Conservation (phyloP, 2,329 filamentous ascomycete genomes). For the Ramularia endophylla region DNA sequence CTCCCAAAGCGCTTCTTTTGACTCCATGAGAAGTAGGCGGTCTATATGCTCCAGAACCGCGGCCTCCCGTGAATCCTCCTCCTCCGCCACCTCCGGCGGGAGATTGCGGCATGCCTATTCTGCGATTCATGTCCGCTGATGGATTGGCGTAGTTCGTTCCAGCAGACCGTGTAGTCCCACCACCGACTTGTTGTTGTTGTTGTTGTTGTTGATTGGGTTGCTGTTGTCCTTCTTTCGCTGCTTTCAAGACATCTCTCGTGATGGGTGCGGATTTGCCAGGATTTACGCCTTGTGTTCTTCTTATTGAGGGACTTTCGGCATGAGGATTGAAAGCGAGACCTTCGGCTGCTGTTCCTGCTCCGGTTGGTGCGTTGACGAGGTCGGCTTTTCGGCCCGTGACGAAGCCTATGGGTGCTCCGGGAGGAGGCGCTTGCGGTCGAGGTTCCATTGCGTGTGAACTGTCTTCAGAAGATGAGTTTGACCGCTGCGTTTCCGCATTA, state of each 20-base stretch:
- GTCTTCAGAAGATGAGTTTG: not conserved
- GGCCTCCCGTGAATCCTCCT: constrained; percentile 1
- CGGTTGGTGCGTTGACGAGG: constrained; percentile 31
- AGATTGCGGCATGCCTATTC: constrained; percentile 44
- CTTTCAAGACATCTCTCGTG: constrained; percentile 36
- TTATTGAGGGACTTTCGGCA: constrained; percentile 64
- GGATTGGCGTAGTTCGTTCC: constrained; percentile 45
- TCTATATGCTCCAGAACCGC: constrained; percentile 37
- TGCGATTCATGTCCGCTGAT: constrained; percentile 40
- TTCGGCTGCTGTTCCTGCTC: constrained; percentile 27
- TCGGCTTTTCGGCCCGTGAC: constrained; percentile 42
- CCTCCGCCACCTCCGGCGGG: not conserved
- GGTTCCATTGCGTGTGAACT: constrained; percentile 12
- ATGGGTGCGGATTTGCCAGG: constrained; percentile 72
- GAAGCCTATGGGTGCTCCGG: constrained; percentile 38
- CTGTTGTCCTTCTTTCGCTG: constrained; percentile 5
- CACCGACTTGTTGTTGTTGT: constrained; percentile 7
- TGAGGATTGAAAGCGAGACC: constrained; percentile 43
- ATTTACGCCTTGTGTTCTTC: constrained; percentile 82
- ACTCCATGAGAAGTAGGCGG: constrained; percentile 32
- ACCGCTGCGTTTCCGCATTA: constrained; percentile 4
- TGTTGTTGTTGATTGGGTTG: constrained; percentile 6
- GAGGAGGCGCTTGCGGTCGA: constrained; percentile 15
- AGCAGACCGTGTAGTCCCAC: constrained; percentile 14
- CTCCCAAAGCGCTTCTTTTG: constrained; percentile 36